Evolutionary conservation across 2,329 filamentous ascomycete species (phyloP).

Genomic region (Colletotrichum lindemuthianum): DNA sequence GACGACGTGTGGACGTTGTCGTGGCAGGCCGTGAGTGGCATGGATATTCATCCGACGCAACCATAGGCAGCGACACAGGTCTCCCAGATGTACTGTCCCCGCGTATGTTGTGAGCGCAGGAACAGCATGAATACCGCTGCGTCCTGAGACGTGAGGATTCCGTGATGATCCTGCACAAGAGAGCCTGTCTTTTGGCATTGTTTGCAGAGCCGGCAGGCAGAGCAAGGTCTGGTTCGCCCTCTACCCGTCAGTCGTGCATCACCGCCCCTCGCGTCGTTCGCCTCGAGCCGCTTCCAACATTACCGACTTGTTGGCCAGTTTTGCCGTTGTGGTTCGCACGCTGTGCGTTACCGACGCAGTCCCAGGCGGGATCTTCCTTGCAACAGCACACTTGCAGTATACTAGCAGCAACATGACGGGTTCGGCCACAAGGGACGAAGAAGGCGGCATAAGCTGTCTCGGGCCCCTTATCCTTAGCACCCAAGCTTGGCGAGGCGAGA

Average conservation of each 20-base stretch:
- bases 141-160: neutral
- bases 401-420: neutral
- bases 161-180: neutral
- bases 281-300: too few relatives aligned
- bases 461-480: neutral
- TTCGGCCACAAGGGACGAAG: neutral
- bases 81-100: neutral
- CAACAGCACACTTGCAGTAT: too few relatives aligned
- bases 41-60: neutral
- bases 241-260: neutral
- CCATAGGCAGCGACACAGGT: conserved; percentile 1
- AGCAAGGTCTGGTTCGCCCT: conserved; percentile 13
- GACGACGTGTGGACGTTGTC: conserved; percentile 15
- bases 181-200: conserved; percentile 7
- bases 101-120: neutral
- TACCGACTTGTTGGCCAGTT: too few relatives aligned
- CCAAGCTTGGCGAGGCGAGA: conserved; percentile 3
- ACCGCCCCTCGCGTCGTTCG: too few relatives aligned
- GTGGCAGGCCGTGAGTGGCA: conserved; percentile 29
- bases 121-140: neutral
- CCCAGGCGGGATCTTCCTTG: too few relatives aligned
- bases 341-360: too few relatives aligned
- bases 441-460: conserved; percentile 17
- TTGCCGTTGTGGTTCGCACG: too few relatives aligned
- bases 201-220: conserved; percentile 3